Base-by-base conservation (phyloP, 2,329 filamentous ascomycete genomes). In the Cyclaneusma minus region DNA sequence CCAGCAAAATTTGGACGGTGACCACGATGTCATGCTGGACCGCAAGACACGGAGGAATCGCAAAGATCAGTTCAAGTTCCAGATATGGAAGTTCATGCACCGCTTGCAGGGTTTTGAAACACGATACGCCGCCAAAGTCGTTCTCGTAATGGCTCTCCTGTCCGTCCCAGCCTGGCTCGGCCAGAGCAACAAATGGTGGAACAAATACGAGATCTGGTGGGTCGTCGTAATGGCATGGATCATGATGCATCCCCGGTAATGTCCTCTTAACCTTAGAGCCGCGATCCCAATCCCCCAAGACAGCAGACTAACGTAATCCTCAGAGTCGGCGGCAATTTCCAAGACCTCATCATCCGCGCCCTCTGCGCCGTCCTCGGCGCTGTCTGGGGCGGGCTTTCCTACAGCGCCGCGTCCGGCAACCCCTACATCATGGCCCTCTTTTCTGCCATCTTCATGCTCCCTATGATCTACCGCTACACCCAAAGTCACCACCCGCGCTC, bases 121-220 rank as follows among this genome's bases (percentile, higher is more conserved):
- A 23, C 55, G 58, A 22, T 71, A 68, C 37, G 64, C 65, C 7
- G 50, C 70, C 22, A 71, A 70, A 40, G 62, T 65, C 7, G 58
- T 57, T 12, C 38, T 65, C 5, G 51, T 64, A 10, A 66, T 56
- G 2, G 57, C 57, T 1, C 40, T 66, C 0, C 45, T 71, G 4
- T 56, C 66, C 1, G 44, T 69, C 12, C 66, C 67, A 4, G 62
- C 62, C 3, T 71, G 64, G 54, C 40, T 68, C 2, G 30, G 42
- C 5, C 35, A 47, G 7, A 55, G 54, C 29, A 45, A 51, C 20
- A 35, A 27, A 2, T 71, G 66, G 67, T 70, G 64, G 61, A 58
- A 68, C 41, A 33, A 50, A 6, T 57, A 65, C 28, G 60, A 68
- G 29, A 53, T 48, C 7, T 72, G 67, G 67, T 71, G 67, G 66